Conservation (phyloP, 352 stramenopile species). For the Aphanomyces stellatus region DNA sequence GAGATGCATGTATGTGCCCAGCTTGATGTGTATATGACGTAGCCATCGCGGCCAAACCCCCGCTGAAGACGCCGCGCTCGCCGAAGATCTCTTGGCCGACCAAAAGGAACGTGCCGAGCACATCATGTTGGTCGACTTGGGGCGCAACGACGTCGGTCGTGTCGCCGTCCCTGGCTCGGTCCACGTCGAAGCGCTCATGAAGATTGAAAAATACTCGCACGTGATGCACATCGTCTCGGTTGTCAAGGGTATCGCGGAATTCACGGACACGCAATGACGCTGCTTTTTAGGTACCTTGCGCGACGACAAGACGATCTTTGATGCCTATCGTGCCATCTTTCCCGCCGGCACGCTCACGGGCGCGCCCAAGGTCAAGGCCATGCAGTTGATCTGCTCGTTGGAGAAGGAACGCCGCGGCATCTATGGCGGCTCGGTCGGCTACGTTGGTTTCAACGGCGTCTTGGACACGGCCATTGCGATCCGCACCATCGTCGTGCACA, state of each 20-base stretch:
- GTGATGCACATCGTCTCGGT: slow-evolving; percentile 90
- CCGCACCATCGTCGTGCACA: slow-evolving; percentile 79
- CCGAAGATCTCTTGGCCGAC: slow-evolving; percentile 66
- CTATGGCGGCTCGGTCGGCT: slow-evolving; percentile 83
- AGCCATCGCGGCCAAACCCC: slow-evolving; percentile 66
- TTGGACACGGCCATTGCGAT: slow-evolving; percentile 86
- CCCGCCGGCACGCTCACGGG: slow-evolving; percentile 79
- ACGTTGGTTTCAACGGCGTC: slow-evolving; percentile 80
- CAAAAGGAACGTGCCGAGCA: slow-evolving; percentile 88
- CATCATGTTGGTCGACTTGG: slow-evolving; percentile 89
- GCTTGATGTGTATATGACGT: not conserved
- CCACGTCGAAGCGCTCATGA: slow-evolving; percentile 78
- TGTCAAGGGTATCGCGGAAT: slow-evolving; percentile 61
- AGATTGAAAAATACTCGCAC: slow-evolving; percentile 89
- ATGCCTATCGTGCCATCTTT: slow-evolving; percentile 86
- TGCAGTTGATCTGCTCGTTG: slow-evolving; percentile 83
- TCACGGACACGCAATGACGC: no score
- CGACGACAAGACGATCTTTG: slow-evolving; percentile 74
- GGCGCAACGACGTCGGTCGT: slow-evolving; percentile 83
- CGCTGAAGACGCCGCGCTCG: slow-evolving; percentile 77
- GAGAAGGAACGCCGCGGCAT: slow-evolving; percentile 73
- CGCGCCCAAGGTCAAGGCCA: slow-evolving; percentile 84
- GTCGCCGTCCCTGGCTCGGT: slow-evolving; percentile 76
- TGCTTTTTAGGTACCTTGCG: slow-evolving; percentile 40
- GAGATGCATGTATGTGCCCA: not conserved